phyloP scores from a whole-genome alignment of 192 early-diverging fungal species.

The Kappamyces sp. region DNA sequence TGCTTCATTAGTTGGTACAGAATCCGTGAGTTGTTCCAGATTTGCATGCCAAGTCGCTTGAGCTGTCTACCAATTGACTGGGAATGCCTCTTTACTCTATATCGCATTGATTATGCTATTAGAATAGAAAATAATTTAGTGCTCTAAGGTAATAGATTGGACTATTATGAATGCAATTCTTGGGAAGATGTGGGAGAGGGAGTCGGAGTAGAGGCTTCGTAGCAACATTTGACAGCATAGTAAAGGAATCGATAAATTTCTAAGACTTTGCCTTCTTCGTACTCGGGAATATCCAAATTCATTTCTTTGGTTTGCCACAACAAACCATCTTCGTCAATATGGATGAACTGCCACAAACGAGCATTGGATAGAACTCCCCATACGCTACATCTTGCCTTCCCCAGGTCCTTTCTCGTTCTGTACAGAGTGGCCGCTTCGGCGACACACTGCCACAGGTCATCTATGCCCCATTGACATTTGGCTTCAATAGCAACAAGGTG shows the following conservation, averaged over 20 bases:
- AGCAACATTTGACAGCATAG: slow-evolving; percentile 27
- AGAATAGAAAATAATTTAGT: too few relatives aligned
- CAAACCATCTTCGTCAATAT: slow-evolving; percentile 24
- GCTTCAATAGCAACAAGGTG: slow-evolving; percentile 31
- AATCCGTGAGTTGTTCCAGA: too few relatives aligned
- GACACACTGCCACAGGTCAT: slow-evolving; percentile 31
- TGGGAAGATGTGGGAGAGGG: slow-evolving; percentile 13
- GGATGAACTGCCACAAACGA: slow-evolving; percentile 21
- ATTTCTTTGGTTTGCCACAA: slow-evolving; percentile 20
- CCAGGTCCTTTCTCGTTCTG: slow-evolving; percentile 26
- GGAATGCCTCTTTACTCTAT: too few relatives aligned
- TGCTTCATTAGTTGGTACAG: too few relatives aligned
- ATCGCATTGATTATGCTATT: too few relatives aligned
- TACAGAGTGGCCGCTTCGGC: slow-evolving; percentile 33
- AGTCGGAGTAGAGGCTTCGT: slow-evolving; percentile 21
- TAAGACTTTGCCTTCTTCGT: slow-evolving; percentile 19
- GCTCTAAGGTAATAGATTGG: too few relatives aligned
- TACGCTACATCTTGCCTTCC: slow-evolving; percentile 25
- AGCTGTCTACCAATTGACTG: too few relatives aligned
- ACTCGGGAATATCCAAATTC: slow-evolving; percentile 16
- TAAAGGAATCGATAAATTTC: slow-evolving; percentile 17
- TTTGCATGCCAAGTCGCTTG: too few relatives aligned
- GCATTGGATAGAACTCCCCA: slow-evolving; percentile 32
- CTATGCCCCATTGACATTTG: slow-evolving; percentile 19
- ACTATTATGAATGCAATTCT: too few relatives aligned